Base-by-base conservation (phyloP, 148 eudicot species). In the Chenopodium suecicum region DNA sequence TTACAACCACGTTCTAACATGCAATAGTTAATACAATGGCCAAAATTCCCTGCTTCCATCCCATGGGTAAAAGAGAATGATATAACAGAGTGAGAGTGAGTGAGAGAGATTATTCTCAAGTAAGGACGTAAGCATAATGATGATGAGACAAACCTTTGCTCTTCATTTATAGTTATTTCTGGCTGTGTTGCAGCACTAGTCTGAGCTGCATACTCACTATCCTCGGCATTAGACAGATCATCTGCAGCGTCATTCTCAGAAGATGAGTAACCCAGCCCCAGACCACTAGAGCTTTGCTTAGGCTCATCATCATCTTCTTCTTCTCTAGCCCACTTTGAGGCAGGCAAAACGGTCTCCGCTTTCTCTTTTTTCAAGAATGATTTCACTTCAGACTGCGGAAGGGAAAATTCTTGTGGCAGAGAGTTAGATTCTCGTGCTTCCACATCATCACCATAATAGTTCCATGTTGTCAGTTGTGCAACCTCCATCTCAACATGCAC, bases 271-370 rank as follows among this genome's bases (percentile, higher is more conserved):
- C 91, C 86, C 80, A 96, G 85, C 79, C 92, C 99, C 74, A 96
- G 86, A 47, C 94, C 91, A 84, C 83, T 89, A 68, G 90, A 80
- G 77, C 91, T 90, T 86, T 87, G 85, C 82, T 89, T 92, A 65
- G 86, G 86, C 93, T 83, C 93, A 86, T 85, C 98, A 85, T 95
- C 92, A 86, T 95, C 92, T 29, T 94, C 99, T 81, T 94, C 98
- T 81, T 94, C 98, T 76, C 98, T 85, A 74, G 99, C 98, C 99
- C 99, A 96, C 87, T 96, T 96, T 54, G 99, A 96, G 67, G 92
- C 88, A 13, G 99, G 95, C 87, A 96, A 84, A 71, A 91, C 85
- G 23, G 85, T 71, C 63, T 92, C 90, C n/a, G 69, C 75, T 82
- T 88, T 90, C 64, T 86, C 92, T 83, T 86, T 91, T 86, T 76